Conservation (phyloP, 495 filamentous ascomycete species). For the Penicillium atrosanguineum region DNA sequence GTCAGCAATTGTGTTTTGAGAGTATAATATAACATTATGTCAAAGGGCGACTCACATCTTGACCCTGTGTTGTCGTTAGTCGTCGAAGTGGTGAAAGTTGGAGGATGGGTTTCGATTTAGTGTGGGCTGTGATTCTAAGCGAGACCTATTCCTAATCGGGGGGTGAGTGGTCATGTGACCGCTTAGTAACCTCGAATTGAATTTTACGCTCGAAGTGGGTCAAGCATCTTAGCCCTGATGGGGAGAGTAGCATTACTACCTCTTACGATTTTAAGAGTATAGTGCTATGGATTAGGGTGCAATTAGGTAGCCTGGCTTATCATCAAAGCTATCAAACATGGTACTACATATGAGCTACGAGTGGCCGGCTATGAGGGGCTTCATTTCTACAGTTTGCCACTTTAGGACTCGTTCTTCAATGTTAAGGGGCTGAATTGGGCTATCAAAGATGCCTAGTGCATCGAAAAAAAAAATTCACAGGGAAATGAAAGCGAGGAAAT, state of each 20-base stretch:
- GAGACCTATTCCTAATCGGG: constrained; percentile 25
- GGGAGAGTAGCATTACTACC: too few species aligned
- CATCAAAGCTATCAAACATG: too few species aligned
- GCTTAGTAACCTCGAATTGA: too few species aligned
- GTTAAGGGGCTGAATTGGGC: constrained; percentile 14
- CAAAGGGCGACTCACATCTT: constrained; percentile 46
- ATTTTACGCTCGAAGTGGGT: too few species aligned
- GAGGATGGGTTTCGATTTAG: constrained; percentile 25
- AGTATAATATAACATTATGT: constrained; percentile 2
- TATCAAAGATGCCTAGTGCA: constrained; percentile 20
- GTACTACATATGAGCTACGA: too few species aligned
- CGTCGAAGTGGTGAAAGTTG: constrained; percentile 45
- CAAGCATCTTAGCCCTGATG: too few species aligned
- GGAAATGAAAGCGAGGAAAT: constrained; percentile 23
- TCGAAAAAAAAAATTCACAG: constrained; percentile 25
- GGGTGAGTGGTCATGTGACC: too few species aligned
- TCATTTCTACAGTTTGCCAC: not conserved
- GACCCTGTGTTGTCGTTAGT: constrained; percentile 56
- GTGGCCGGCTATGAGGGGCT: not conserved
- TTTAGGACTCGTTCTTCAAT: not conserved
- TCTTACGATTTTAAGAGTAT: too few species aligned
- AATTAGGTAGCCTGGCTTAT: too few species aligned
- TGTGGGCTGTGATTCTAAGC: constrained; percentile 48
- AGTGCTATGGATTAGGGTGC: too few species aligned
- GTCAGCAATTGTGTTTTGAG: constrained; percentile 32